These are phyloP conservation scores for Brachypodium distachyon DNA, from an alignment of 202 grass and related monocot genomes.

Conservation along the genomic window DNA sequence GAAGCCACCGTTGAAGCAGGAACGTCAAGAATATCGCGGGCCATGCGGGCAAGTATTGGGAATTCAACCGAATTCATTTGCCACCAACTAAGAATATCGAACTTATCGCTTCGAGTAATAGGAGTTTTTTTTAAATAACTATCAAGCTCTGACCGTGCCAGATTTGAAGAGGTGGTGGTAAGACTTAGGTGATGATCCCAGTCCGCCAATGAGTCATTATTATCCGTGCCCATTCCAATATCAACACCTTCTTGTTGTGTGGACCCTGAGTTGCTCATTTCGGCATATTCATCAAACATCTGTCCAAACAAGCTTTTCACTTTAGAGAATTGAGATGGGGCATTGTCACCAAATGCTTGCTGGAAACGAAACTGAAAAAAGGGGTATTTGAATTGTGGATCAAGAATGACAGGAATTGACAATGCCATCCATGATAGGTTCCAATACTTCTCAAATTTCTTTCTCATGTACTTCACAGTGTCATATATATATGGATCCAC, in stretches of 20 bases:
- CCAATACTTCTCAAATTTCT: neutral
- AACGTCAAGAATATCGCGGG: neutral
- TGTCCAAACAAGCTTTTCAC: neutral
- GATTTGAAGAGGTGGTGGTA: neutral
- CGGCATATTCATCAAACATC: neutral
- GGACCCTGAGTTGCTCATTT: neutral
- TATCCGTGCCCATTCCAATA: neutral
- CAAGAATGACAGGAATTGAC: neutral
- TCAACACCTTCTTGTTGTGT: neutral
- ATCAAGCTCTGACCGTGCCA: neutral
- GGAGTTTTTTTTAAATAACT: neutral
- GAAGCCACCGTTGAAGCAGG: neutral
- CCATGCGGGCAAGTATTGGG: neutral
- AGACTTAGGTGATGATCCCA: neutral
- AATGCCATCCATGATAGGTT: neutral
- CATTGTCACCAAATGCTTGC: neutral
- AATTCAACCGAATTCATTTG: neutral
- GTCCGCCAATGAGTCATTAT: neutral
- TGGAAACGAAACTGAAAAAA: neutral
- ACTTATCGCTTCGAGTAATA: neutral
- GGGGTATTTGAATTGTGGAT: neutral
- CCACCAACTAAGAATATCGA: neutral
- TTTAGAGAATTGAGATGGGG: neutral
- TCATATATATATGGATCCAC: neutral
- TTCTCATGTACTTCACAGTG: neutral